phyloP scores from a whole-genome alignment of 805 yeast species.

The Ogataea angusta region DNA sequence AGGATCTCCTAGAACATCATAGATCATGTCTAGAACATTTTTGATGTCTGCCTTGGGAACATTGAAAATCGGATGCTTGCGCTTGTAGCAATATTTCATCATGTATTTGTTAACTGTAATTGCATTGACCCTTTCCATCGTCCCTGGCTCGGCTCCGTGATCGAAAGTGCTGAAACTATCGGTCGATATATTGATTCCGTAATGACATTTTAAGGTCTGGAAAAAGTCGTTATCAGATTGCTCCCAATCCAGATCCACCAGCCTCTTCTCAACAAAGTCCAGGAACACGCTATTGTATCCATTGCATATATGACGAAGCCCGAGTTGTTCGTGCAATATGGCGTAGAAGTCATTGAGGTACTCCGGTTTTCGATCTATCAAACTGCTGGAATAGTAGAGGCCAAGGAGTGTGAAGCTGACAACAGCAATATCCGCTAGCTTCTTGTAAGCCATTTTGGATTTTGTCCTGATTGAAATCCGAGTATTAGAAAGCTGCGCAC shows the following conservation, averaged over 20 bases:
- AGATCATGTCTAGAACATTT: constrained; percentile 63
- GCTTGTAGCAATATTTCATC: constrained; percentile 51
- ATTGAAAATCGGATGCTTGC: constrained; percentile 56
- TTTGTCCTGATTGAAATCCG: constrained; percentile 40
- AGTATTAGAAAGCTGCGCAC: constrained; percentile 36
- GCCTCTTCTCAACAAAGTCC: constrained; percentile 51
- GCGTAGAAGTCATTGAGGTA: constrained; percentile 46
- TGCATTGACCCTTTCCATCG: constrained; percentile 39
- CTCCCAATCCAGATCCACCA: constrained; percentile 40
- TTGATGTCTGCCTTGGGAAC: constrained; percentile 71
- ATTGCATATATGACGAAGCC: constrained; percentile 67
- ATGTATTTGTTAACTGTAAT: constrained; percentile 40
- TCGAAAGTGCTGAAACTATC: constrained; percentile 63
- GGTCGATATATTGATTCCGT: constrained; percentile 59
- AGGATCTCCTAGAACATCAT: constrained; percentile 71
- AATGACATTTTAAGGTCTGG: constrained; percentile 76
- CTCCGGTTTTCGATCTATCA: constrained; percentile 21
- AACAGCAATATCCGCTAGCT: constrained; percentile 44
- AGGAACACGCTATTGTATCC: constrained; percentile 60
- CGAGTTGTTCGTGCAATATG: constrained; percentile 70
- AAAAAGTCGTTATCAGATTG: constrained; percentile 66
- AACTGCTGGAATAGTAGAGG: constrained; percentile 34
- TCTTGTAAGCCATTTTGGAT: constrained; percentile 42
- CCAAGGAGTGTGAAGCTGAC: constrained; percentile 37
- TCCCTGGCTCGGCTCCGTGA: constrained; percentile 49